Evolutionary conservation across 495 filamentous ascomycete species (phyloP).

Genomic region (Lindgomyces ingoldianus): DNA sequence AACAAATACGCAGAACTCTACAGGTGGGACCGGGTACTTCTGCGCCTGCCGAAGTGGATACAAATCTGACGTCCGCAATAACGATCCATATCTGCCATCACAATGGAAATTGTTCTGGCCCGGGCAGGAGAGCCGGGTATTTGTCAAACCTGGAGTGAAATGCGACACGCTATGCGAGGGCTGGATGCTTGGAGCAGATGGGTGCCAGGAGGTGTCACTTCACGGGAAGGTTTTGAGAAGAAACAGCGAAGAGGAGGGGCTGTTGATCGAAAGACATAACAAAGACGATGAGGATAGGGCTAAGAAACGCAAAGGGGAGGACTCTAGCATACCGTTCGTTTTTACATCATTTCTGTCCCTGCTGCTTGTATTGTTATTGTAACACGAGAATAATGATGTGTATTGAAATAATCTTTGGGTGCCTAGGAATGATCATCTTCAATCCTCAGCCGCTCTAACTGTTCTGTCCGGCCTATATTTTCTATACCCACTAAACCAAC

Average conservation of each 20-base stretch:
- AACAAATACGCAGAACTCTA: neutral
- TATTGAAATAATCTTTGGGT: neutral
- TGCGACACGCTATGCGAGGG: constrained; percentile 23
- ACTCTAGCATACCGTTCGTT: neutral
- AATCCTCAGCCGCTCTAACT: constrained; percentile 7
- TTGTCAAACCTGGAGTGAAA: constrained; percentile 40
- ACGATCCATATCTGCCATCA: constrained; percentile 1
- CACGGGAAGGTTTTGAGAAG: neutral
- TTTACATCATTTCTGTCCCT: neutral
- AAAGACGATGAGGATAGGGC: neutral
- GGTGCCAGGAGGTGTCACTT: neutral
- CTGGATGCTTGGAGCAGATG: neutral
- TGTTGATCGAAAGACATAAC: neutral
- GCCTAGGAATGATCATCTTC: constrained; percentile 12
- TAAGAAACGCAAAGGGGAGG: neutral
- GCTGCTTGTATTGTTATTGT: neutral
- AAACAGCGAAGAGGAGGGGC: neutral
- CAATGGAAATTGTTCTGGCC: constrained; percentile 36
- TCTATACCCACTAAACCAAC: constrained; percentile 15
- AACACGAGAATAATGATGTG: too few species aligned
- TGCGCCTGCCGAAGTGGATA: constrained; percentile 23
- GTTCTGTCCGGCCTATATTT: neutral
- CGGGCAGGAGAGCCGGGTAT: constrained; percentile 41
- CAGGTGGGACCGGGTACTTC: constrained; percentile 8
- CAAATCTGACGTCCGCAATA: neutral